These are phyloP conservation scores for Nakaseomyces nivariensis DNA, from an alignment of 1,139 yeast species.

Conservation along the genomic window DNA sequence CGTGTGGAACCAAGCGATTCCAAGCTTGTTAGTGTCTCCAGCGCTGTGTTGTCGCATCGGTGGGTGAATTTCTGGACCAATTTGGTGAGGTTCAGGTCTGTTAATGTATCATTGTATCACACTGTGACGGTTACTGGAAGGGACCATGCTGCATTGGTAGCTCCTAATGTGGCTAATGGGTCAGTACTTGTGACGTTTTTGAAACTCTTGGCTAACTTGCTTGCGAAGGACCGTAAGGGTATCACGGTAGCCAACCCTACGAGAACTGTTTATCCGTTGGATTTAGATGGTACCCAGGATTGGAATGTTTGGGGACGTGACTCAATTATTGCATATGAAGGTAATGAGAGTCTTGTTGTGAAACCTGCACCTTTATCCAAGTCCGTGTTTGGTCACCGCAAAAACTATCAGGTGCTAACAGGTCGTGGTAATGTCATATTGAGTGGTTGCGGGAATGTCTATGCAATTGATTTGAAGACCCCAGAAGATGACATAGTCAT, in stretches of 20 bases:
- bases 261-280: slow-evolving; percentile 21
- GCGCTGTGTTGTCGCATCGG: slow-evolving; percentile 5
- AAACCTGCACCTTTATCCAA: slow-evolving; percentile 10
- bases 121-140: slow-evolving; percentile 14
- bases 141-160: slow-evolving; percentile 15
- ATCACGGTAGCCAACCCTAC: slow-evolving; percentile 3
- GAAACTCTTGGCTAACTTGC: slow-evolving; percentile 8
- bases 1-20: neutral
- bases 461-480: slow-evolving; percentile 22
- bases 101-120: slow-evolving; percentile 16
- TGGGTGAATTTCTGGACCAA: slow-evolving; percentile 20
- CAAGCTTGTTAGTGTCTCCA: neutral
- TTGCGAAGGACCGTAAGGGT: slow-evolving; percentile 6
- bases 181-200: slow-evolving; percentile 4
- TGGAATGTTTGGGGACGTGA: slow-evolving; percentile 28
- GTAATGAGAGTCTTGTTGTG: slow-evolving; percentile 22
- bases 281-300: slow-evolving; percentile 24
- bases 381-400: slow-evolving; percentile 7
- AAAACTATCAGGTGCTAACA: slow-evolving; percentile 16
- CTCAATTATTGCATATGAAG: slow-evolving; percentile 25
- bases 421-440: slow-evolving; percentile 29
- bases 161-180: slow-evolving; percentile 10
- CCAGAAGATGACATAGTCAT: slow-evolving; percentile 22
- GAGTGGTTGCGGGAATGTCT: slow-evolving; percentile 26
- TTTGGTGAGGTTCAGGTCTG: slow-evolving; percentile 12